Evolutionary conservation across 192 early-diverging fungal species (phyloP).

Genomic region (Dissophora ornata): DNA sequence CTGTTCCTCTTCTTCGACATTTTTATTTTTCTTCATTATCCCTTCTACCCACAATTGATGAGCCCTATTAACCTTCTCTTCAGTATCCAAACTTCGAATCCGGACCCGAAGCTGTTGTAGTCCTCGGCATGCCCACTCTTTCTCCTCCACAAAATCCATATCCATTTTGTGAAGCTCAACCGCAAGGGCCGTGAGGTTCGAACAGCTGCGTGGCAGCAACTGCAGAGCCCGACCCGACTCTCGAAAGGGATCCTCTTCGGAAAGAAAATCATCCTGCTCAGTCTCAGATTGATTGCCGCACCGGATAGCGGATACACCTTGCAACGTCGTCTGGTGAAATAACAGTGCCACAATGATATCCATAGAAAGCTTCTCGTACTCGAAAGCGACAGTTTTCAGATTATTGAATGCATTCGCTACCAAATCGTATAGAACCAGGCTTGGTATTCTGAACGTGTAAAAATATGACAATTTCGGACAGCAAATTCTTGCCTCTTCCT

Average conservation of each 20-base stretch:
- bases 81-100: conserved; percentile 17
- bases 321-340: conserved; percentile 9
- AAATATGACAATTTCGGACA: conserved; percentile 9
- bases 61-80: conserved; percentile 11
- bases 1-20: not conserved
- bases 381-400: not conserved
- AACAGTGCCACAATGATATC: conserved; percentile 13
- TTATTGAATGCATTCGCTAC: conserved; percentile 11
- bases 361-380: conserved; percentile 12
- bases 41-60: conserved; percentile 12
- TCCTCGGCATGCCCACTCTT: conserved; percentile 6
- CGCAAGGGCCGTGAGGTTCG: not conserved
- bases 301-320: not conserved
- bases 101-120: conserved; percentile 18
- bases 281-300: not conserved
- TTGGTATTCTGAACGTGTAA: conserved; percentile 1
- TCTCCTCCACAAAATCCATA: conserved; percentile 24
- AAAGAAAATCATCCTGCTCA: conserved; percentile 2
- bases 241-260: conserved; percentile 10
- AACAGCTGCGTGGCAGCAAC: conserved; percentile 9
- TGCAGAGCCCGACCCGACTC: conserved; percentile 9
- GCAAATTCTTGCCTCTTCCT: conserved; percentile 8
- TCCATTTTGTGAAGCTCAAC: conserved; percentile 15
- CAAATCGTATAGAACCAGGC: conserved; percentile 10
- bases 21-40: not conserved